phyloP scores from a whole-genome alignment of 1,284 basidiomycete genomes.

The Tilletia indica region DNA sequence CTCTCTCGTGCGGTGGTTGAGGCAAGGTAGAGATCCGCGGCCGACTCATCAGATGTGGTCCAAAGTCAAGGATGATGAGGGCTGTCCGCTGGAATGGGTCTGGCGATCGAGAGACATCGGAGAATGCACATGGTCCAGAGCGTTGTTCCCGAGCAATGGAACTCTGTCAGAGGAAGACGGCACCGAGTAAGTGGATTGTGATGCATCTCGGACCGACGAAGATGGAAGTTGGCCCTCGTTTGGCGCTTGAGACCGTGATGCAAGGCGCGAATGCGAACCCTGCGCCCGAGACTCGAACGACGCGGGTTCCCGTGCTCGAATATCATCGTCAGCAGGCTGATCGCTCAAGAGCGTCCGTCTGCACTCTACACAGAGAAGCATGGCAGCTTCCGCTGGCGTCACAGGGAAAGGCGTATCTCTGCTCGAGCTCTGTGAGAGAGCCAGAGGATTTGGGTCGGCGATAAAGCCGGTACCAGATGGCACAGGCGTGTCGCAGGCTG shows the following conservation, averaged over 20 bases:
- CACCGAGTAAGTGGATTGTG: no score
- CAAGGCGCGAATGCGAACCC: not conserved
- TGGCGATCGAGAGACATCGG: not conserved
- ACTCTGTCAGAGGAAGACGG: no score
- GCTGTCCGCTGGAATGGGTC: not conserved
- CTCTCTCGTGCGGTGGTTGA: not conserved
- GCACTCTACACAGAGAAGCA: not conserved
- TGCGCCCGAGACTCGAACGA: not conserved
- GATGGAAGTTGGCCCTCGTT: no score
- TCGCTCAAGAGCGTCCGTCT: not conserved
- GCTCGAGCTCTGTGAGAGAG: not conserved
- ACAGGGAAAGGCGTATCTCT: not conserved
- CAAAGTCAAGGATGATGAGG: not conserved
- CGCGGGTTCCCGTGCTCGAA: not conserved
- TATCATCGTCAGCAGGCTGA: no score
- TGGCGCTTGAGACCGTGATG: not conserved
- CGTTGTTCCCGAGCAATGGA: no score
- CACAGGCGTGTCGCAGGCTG: not conserved
- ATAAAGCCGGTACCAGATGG: not conserved
- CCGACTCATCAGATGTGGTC: conserved; percentile 7
- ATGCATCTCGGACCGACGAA: no score
- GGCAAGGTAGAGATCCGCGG: not conserved
- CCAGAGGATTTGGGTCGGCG: not conserved
- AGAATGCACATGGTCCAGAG: not conserved
- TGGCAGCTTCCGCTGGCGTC: not conserved